Conservation (phyloP, 78 protist species). For the Anaeramoeba flamelloides region DNA sequence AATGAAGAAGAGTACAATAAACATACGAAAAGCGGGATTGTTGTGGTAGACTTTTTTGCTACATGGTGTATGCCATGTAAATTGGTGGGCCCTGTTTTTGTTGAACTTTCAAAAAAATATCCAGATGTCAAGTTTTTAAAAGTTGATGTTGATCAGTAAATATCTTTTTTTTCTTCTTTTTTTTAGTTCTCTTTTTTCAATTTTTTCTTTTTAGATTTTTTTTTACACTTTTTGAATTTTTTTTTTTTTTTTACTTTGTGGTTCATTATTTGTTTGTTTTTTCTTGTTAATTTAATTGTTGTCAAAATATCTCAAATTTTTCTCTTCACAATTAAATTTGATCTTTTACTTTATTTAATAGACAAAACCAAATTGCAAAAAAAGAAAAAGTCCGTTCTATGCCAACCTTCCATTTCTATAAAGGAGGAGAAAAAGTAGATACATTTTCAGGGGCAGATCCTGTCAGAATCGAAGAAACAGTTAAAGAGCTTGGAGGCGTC, state of each 20-base stretch:
- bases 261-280: too few relatives aligned
- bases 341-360: too few relatives aligned
- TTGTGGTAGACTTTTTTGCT: constrained; percentile 47
- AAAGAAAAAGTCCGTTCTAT: constrained; percentile 26
- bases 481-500: constrained; percentile 24
- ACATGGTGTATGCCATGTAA: constrained; percentile 54
- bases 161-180: too few relatives aligned
- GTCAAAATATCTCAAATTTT: too few relatives aligned
- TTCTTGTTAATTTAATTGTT: too few relatives aligned
- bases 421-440: constrained; percentile 5
- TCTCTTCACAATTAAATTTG: too few relatives aligned
- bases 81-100: constrained; percentile 36
- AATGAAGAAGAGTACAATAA: too few relatives aligned
- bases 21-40: too few relatives aligned
- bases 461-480: constrained; percentile 31
- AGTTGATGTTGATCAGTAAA: constrained; percentile 44
- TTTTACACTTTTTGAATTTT: too few relatives aligned
- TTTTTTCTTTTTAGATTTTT: too few relatives aligned
- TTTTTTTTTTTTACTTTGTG: too few relatives aligned
- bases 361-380: constrained; percentile 27
- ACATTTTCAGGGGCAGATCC: constrained; percentile 14
- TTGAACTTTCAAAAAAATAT: constrained; percentile 13
- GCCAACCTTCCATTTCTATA: constrained; percentile 48
- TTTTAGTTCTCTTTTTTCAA: too few relatives aligned
- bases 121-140: constrained; percentile 37